Evolutionary conservation across 495 filamentous ascomycete genomes (phyloP), one percentile per base, ranked within the genome.

Genomic region (Aspergillus cristatus): DNA sequence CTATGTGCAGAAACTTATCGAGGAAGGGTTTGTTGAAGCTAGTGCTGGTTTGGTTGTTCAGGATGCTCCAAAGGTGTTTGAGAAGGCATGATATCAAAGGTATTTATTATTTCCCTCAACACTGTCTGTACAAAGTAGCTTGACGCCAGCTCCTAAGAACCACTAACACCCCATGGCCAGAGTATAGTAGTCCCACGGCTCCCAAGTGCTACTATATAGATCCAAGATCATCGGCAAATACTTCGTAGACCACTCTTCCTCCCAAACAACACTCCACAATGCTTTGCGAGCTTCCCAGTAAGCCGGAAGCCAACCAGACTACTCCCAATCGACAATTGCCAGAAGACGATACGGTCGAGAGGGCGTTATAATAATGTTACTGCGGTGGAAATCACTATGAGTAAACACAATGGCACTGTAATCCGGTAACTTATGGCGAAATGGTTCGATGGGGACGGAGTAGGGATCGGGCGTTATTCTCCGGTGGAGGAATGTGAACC

Each of bases 281-380:
- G 65, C 66, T 47, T 73, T 73, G 40, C 60, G 59, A 28, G 57
- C 43, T 42, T 71, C 67, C 68, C 67, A 73, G 35, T 68, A 65
- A 12, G 44, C 61, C 32, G 67, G 68, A 37, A 63, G 55, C 63
- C 65, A 71, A 4, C 68, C 67, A 3, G 67, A 58, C 38, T 71
- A 64, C 35, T 68, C 58, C 69, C 65, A 71, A 33, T 70, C 68
- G 13, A 71, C 40, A 18, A 74, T 44, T 1, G 62, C 54, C 16
- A 61, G 43, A 18, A 65, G 35, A 32, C 38, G 49, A 26, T 59
- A 60, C 7, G 58, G 57, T 1, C 39, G 39, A 17, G 41, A 34
- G 8, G 49, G 8, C 10, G 57, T 57, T 17, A 70, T 37, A 32
- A 71, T 41, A 42, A 72, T 65, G 41, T 74, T 71, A 34, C 58